Evolutionary conservation across 2,329 filamentous ascomycete species (phyloP), one percentile per base, ranked within the genome.

Genomic region (Apiospora phragmitis): DNA sequence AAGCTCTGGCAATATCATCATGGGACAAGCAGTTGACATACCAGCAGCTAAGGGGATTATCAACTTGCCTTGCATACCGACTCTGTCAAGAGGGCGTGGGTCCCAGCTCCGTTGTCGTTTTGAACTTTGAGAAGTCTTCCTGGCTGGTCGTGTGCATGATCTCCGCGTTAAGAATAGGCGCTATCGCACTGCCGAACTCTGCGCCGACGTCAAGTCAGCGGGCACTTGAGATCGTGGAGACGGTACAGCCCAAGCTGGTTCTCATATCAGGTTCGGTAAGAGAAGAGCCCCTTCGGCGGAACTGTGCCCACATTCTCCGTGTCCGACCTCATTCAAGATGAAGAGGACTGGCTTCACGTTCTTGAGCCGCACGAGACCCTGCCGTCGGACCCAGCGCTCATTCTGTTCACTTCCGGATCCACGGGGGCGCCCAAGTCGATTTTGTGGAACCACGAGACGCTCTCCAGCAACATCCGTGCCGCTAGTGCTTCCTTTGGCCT

Each of bases 21-120:
- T 47, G 65, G 42, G 65, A 67, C 41, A 47, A 47, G 38, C 21
- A 67, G 29, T 35, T 43, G 65, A 67, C 65, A 7, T 67, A 67
- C 26, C n/a, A 18, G 24, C 38, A 47, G 3, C 14, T 67, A 1
- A 47, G 29, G 9, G 65, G 18, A 26, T 12, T 67, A 21, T 67
- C 65, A 18, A 12, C 29, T 9, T 12, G 29, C 9, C 42, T 67
- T 4, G 42, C 65, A 0, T 32, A 35, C 14, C 26, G 42, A 2
- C 42, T 67, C 11, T 42, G 26, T 7, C 38, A 32, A 2, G 9
- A 29, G 1, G 65, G 65, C 0, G 42, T 67, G 3, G 5, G 1
- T 3, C 42, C n/a, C 0, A 42, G 65, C 26, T 49, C 65, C 0
- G 29, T 67, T 35, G 65, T 67, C 2, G 14, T 47, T 8, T 32